These are phyloP conservation scores for Trichoderma sp. DNA, from an alignment of 2,329 filamentous ascomycete species.

Conservation along the genomic window DNA sequence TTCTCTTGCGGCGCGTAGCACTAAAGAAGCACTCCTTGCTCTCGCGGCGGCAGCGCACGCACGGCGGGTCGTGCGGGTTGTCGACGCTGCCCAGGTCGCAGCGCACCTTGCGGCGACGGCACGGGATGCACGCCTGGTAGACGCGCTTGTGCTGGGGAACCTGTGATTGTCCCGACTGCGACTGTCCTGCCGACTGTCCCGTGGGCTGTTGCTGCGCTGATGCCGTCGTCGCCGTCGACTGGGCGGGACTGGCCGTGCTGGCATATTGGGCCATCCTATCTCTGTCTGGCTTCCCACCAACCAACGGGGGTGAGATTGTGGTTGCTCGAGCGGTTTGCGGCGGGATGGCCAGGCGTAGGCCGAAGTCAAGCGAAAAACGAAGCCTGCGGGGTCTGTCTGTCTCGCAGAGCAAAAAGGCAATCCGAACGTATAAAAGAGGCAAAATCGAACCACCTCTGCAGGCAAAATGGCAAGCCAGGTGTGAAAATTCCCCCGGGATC, in stretches of 20 bases:
- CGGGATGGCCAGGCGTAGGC: conserved; percentile 35
- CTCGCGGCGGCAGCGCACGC: conserved; percentile 89
- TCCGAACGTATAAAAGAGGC: not conserved
- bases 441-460: not conserved
- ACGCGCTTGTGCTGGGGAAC: conserved; percentile 58
- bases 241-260: conserved; percentile 27
- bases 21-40: conserved; percentile 98
- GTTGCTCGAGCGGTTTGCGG: conserved; percentile 36
- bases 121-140: conserved; percentile 65
- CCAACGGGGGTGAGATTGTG: conserved; percentile 4
- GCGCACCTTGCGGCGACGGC: conserved; percentile 61
- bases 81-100: conserved; percentile 76
- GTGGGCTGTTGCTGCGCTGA: conserved; percentile 25
- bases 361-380: conserved; percentile 24
- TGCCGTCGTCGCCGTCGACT: conserved; percentile 26
- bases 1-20: conserved; percentile 88
- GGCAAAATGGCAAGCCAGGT: not conserved
- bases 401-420: not conserved
- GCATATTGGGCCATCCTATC: conserved; percentile 27
- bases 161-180: not conserved
- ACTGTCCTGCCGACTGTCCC: not conserved
- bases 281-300: not conserved
- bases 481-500: not conserved
- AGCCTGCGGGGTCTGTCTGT: conserved; percentile 9
- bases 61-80: conserved; percentile 90